A percentile compares a stretch with the other conserved stretches of the same genome.
Evolutionary conservation across 1,139 yeast species (phyloP).

Genomic region (Yamadazyma atmosphaerica): DNA sequence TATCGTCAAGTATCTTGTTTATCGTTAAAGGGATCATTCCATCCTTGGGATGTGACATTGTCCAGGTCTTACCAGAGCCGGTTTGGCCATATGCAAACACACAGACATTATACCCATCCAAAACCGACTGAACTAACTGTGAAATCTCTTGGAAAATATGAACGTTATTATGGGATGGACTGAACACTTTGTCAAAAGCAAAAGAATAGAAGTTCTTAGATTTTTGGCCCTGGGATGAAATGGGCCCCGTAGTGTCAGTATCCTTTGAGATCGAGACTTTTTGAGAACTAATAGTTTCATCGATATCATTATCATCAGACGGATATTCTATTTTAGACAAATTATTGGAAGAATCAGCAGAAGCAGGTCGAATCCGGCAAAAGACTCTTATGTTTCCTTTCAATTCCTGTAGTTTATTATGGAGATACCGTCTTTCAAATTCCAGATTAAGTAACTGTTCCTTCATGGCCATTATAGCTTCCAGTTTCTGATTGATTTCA

Average conservation of each 20-base stretch:
- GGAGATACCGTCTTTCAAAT: conserved; percentile 58
- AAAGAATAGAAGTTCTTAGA: conserved; percentile 36
- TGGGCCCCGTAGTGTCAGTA: background rate
- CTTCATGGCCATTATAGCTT: conserved; percentile 12
- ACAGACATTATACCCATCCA: conserved; percentile 91
- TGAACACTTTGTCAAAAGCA: conserved; percentile 79
- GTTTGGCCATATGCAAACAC: conserved; percentile 98
- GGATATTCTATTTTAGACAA: conserved; percentile 46
- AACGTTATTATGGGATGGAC: conserved; percentile 49
- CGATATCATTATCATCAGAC: conserved; percentile 47
- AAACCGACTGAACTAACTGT: conserved; percentile 82
- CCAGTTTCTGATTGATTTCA: conserved; percentile 10
- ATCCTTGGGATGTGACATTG: conserved; percentile 72
- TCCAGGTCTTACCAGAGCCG: conserved; percentile 92
- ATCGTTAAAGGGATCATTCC: conserved; percentile 88
- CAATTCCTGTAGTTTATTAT: conserved; percentile 76
- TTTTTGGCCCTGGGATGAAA: too few species aligned
- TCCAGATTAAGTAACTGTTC: conserved; percentile 21
- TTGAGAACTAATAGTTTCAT: conserved; percentile 35
- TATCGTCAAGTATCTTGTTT: conserved; percentile 65
- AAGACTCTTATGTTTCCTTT: conserved; percentile 93
- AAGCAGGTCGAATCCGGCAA: conserved; percentile 75
- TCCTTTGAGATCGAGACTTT: conserved; percentile 37
- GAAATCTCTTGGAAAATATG: conserved; percentile 82
- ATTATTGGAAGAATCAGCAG: conserved; percentile 11